phyloP scores from a whole-genome alignment of 2,329 filamentous ascomycete genomes.

The Alternaria sp. region DNA sequence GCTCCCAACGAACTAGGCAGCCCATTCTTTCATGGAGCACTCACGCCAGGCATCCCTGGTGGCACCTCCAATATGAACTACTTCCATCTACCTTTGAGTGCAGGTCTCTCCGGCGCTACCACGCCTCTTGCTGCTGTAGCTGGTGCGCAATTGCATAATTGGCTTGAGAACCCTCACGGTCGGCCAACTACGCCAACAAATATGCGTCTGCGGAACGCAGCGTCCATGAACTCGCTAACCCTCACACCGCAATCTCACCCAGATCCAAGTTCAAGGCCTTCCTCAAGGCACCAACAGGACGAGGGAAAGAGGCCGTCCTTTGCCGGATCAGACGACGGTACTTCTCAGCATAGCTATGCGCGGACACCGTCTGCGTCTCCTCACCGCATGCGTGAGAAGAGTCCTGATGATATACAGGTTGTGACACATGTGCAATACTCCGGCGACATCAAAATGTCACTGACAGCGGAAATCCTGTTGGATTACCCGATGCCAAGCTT shows the following conservation, averaged over 20 bases:
- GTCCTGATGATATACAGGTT: conserved; percentile 87
- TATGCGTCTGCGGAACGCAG: conserved; percentile 45
- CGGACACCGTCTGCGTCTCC: conserved; percentile 47
- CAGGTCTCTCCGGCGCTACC: conserved; percentile 74
- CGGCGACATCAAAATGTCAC: conserved; percentile 82
- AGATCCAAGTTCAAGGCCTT: conserved; percentile 53
- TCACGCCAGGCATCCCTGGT: conserved; percentile 68
- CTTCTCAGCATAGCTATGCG: conserved; percentile 37
- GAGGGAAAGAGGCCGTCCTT: conserved; percentile 35
- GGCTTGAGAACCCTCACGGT: conserved; percentile 48
- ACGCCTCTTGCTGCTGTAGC: conserved; percentile 82
- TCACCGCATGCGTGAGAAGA: conserved; percentile 70
- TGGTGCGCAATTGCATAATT: conserved; percentile 68
- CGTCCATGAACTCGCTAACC: conserved; percentile 55
- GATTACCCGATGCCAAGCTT: conserved; percentile 99
- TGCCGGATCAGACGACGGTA: conserved; percentile 33
- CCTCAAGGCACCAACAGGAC: conserved; percentile 51
- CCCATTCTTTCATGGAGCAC: conserved; percentile 48
- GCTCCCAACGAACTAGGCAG: conserved; percentile 45
- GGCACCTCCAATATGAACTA: conserved; percentile 80
- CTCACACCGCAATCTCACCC: conserved; percentile 54
- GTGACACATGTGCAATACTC: conserved; percentile 90
- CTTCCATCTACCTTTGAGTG: conserved; percentile 78
- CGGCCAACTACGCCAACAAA: conserved; percentile 44
- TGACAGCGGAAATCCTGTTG: conserved; percentile 93